phyloP scores from a whole-genome alignment of 2,329 filamentous ascomycete species.

The Capronia americana region DNA sequence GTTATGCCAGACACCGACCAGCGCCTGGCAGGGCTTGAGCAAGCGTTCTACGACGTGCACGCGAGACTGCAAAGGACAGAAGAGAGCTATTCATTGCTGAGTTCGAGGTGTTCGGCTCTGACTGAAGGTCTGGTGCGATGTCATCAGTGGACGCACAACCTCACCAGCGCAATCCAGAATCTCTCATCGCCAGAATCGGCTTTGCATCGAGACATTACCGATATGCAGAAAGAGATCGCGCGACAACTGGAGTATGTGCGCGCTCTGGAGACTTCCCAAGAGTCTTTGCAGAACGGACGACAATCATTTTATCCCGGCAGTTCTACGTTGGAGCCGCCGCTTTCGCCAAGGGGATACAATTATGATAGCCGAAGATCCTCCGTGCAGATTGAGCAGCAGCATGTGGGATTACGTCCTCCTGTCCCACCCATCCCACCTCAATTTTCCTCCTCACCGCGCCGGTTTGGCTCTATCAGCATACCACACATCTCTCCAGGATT shows the following conservation, averaged over 20 bases:
- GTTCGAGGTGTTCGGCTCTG: slow-evolving; percentile 78
- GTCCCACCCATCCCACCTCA: slow-evolving; percentile 60
- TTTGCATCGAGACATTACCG: slow-evolving; percentile 70
- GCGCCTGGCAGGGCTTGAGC: slow-evolving; percentile 76
- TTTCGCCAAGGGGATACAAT: slow-evolving; percentile 85
- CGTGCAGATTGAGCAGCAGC: slow-evolving; percentile 62
- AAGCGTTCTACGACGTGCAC: slow-evolving; percentile 80
- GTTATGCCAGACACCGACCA: slow-evolving; percentile 81
- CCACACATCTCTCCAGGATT: slow-evolving; percentile 74
- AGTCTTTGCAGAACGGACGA: slow-evolving; percentile 68
- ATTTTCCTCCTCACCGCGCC: slow-evolving; percentile 76
- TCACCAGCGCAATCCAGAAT: slow-evolving; percentile 35
- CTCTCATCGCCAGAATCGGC: slow-evolving; percentile 77
- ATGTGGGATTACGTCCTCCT: slow-evolving; percentile 37
- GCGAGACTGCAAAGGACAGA: slow-evolving; percentile 79
- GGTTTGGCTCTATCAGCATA: slow-evolving; percentile 84
- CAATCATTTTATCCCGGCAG: slow-evolving; percentile 68
- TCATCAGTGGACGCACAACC: slow-evolving; percentile 62
- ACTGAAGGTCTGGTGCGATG: slow-evolving; percentile 80
- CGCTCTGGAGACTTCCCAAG: slow-evolving; percentile 66
- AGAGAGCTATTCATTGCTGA: slow-evolving; percentile 79
- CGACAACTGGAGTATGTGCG: slow-evolving; percentile 66
- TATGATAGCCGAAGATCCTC: slow-evolving; percentile 79
- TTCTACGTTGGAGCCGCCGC: slow-evolving; percentile 71
- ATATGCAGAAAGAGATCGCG: slow-evolving; percentile 68